Base-by-base conservation (phyloP, 805 yeast genomes). In the Ogataea pilisensis region DNA sequence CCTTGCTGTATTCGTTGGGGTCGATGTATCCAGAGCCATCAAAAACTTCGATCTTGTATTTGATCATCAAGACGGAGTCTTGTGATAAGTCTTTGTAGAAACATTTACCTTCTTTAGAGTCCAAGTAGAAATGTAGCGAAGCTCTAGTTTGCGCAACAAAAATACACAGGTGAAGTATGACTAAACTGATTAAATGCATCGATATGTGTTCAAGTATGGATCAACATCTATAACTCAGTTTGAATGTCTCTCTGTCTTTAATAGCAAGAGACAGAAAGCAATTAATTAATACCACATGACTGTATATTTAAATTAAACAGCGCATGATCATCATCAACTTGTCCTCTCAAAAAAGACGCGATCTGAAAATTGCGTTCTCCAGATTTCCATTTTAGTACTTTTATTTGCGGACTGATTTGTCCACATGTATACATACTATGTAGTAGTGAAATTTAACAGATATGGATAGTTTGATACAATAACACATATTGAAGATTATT, bases 51-150 rank as follows among this genome's bases (percentile, higher is more conserved):
- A 77, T 65, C 28, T 64, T 64, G 50, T 75, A 80, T 45, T 64
- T 63, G 20, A 80, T 79, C 37, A 72, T 64, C 26, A 79, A 57
- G 17, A 78, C 53, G 5, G 78, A 66, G 17, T 71, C 78, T 48
- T 68, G 66, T 3, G 73, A 61, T 37, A 80, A 58, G 49, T 78
- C 83, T 47, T 75, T 75, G 52, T 71, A 70, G 57, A 78, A 78
- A 55, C 86, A 79, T 51, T 66, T 70, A 40, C 70, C 65, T 39
- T 70, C 73, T 11, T 76, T 76, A 12, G 78, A 75, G 18, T 66
- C 67, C n/a, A 70, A 55, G 49, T 75, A 78, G 53, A 69, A 76
- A 54, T 78, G 74, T 45, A 78, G 66, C 1, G 53, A 42, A 1
- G 44, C 51, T 24, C 31, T 27, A 5, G 35, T 35, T 31, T 17